Evolutionary conservation across 495 filamentous ascomycete genomes (phyloP), one percentile per base, ranked within the genome.

Genomic region (Glonium stellatum): DNA sequence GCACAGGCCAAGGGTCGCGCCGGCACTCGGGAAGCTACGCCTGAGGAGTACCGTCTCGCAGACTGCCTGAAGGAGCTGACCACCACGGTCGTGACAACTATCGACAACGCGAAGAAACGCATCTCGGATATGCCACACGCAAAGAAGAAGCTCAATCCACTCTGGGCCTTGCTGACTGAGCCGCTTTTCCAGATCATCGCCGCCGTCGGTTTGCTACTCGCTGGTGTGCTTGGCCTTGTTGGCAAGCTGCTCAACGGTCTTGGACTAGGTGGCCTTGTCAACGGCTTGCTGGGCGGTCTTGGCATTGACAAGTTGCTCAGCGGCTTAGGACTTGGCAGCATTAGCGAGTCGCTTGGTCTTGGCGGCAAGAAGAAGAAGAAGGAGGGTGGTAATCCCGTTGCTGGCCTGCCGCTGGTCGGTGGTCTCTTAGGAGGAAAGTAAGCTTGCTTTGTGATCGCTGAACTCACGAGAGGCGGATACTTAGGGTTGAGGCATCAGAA

Each of bases 141-240:
- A 23, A 93, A 96, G 84, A 95, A 96, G 79, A 83, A 88, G 73
- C 80, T 97, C 53, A 96, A 90, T 69, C 90, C 91, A 1, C 83
- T 96, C 34, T 90, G 90, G 88, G 86, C 78, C 39, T 73, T 96
- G 50, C 76, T 96, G 39, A 85, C 84, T 1, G 83, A 96, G 76
- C 91, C 91, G 15, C 77, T 96, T 21, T 89, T 90, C 81, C 91
- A 96, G 79, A 96, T 96, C 71, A 79, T 97, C 58, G 90, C 91
- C 5, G 92, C 88, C 15, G 92, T 97, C 13, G 92, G 92, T 10
- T 74, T 97, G 56, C 73, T 97, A 56, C 75, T 97, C 48, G 84
- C 77, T 27, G 92, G 92, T 69, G 92, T 97, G 8, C 76, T 97
- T 3, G 83, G 82, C 1, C 78, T 97, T 5, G 88, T 96, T 13